A percentile compares a stretch with the other conserved stretches of the same genome.
Conservation (phyloP, 805 yeast species). For the Candida yuanshanica region DNA sequence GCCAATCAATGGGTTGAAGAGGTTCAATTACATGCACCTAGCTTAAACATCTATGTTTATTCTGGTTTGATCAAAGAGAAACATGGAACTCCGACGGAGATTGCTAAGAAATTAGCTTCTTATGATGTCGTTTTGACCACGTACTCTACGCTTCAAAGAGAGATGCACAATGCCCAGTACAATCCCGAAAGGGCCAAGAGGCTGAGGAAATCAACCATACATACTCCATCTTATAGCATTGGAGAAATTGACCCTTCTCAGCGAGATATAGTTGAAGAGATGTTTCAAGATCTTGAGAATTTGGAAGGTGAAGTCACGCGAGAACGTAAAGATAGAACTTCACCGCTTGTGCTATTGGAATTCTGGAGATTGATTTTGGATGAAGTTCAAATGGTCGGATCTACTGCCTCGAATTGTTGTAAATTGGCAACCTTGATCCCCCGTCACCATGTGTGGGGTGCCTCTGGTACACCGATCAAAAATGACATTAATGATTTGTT, state of each 20-base stretch:
- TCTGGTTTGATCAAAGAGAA: constrained; percentile 44
- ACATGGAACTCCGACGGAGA: constrained; percentile 22
- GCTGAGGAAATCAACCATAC: constrained; percentile 9
- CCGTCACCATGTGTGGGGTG: constrained; percentile 92
- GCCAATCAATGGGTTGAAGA: constrained; percentile 84
- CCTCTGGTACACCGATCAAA: constrained; percentile 89
- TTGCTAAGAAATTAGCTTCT: constrained; percentile 49
- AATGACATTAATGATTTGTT: constrained; percentile 60
- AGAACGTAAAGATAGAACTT: constrained; percentile 48
- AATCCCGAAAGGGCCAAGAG: constrained; percentile 40
- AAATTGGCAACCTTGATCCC: constrained; percentile 76
- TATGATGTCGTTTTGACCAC: constrained; percentile 81
- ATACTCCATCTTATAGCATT: not conserved
- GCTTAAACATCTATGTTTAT: constrained; percentile 57
- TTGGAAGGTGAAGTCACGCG: not conserved
- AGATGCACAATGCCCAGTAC: constrained; percentile 73
- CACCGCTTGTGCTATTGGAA: constrained; percentile 76
- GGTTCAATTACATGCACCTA: constrained; percentile 52
- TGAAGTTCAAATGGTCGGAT: constrained; percentile 91
- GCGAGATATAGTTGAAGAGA: not conserved
- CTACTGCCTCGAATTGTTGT: constrained; percentile 69
- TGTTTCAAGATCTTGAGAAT: constrained; percentile 11
- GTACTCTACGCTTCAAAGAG: constrained; percentile 63
- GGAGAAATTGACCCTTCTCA: constrained; percentile 5
- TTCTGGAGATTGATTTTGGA: constrained; percentile 90